phyloP scores from a whole-genome alignment of 306 rosid genomes.

The Amphicarpaea edgeworthii region DNA sequence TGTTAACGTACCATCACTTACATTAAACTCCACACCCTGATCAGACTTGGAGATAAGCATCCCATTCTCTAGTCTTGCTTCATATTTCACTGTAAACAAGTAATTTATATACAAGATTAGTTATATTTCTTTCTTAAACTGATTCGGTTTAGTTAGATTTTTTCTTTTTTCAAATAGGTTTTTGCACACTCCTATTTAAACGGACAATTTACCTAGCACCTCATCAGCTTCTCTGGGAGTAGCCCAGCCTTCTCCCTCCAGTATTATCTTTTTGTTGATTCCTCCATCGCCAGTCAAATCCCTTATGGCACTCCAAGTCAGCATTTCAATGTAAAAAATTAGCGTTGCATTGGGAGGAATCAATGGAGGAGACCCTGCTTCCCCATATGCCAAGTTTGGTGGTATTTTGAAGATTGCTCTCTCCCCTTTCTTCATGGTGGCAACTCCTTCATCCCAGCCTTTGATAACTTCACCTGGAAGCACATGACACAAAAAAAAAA shows the following conservation, averaged over 20 bases:
- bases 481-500: slow-evolving; percentile 9
- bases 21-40: slow-evolving; percentile 55
- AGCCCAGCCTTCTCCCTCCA: slow-evolving; percentile 71
- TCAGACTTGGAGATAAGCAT: slow-evolving; percentile 49
- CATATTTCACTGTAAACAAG: slow-evolving; percentile 59
- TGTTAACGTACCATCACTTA: slow-evolving; percentile 58
- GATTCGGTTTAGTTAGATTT: too few relatives aligned
- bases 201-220: slow-evolving; percentile 56
- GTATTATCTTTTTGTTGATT: slow-evolving; percentile 60
- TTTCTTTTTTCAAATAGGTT: too few relatives aligned
- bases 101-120: neutral
- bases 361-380: slow-evolving; percentile 62
- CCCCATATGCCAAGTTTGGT: slow-evolving; percentile 70
- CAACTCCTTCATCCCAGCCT: slow-evolving; percentile 79
- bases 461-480: slow-evolving; percentile 69
- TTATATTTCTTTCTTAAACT: slow-evolving; percentile 6
- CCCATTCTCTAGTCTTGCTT: slow-evolving; percentile 62
- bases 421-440: slow-evolving; percentile 72
- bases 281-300: slow-evolving; percentile 71
- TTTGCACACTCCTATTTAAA: too few relatives aligned
- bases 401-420: slow-evolving; percentile 72
- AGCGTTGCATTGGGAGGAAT: slow-evolving; percentile 67
- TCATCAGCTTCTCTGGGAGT: slow-evolving; percentile 67
- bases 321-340: slow-evolving; percentile 65
- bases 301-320: slow-evolving; percentile 60